Evolutionary conservation across 2,329 filamentous ascomycete genomes (phyloP), one percentile per base, ranked within the genome.

Genomic region (Decorospora gaudefroyi): DNA sequence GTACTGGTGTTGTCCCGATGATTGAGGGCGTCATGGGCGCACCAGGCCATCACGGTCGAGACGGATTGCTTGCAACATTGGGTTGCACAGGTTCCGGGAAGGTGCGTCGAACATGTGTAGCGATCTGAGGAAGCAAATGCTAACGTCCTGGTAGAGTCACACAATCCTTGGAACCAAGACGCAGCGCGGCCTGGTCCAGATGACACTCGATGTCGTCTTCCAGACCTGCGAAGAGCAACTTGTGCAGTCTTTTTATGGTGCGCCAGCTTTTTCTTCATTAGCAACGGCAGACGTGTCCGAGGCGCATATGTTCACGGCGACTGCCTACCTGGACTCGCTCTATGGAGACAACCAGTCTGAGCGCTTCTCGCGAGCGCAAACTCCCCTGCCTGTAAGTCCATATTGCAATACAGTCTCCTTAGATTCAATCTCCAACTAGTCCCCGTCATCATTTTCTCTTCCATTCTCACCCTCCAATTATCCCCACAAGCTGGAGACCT

Each of bases 11-110:
- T 30, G 74, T 87, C 10, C 79, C 83, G 1, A 76, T 96, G 29
- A 80, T 96, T 5, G 85, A 92, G 60, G 90, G 89, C 13, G 90
- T 96, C 3, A 68, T 99, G 28, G 86, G 86, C 5, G 79, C 81
- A 15, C 76, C 82, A 30, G 85, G 86, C 22, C 82, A 85, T 36
- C 86, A 93, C 53, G 90, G 90, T 12, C 86, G 90, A 54, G 92
- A 97, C 78, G 91, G 89, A 7, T 74, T 97, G 42, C 76, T 99
- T 40, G 93, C 93, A 19, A 97, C 93, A 5, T 72, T 99, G 45
- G 93, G 93, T 11, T 90, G 96, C 29, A 96, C 92, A 6, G 93
- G 93, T 9, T 96, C 91, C 35, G 93, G 93, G 70, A 99, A 99
- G 84, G 92, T 95, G 64, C 31, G 38, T 22, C 7, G 9, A 6